Evolutionary conservation across 2,329 filamentous ascomycete species (phyloP).

Genomic region (Cylindrodendrum hubeiense): DNA sequence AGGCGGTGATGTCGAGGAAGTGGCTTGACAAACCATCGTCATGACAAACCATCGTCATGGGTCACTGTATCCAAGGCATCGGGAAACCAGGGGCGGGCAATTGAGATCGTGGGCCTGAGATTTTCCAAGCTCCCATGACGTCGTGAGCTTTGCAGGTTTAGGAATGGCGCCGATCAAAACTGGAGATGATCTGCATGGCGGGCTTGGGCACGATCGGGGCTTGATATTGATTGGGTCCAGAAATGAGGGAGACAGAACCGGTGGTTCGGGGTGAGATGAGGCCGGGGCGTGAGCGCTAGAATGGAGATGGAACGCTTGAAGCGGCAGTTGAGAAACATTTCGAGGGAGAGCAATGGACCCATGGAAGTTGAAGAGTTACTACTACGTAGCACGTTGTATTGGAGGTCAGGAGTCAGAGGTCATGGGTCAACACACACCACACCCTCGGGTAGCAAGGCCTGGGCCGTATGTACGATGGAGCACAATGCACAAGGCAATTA

Average conservation of each 20-base stretch:
- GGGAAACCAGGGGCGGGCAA: slow-evolving; percentile 34
- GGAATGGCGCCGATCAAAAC: slow-evolving; percentile 48
- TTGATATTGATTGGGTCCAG: slow-evolving; percentile 35
- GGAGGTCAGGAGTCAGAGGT: background rate
- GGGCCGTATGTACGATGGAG: background rate
- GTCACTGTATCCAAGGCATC: slow-evolving; percentile 17
- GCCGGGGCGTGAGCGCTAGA: slow-evolving; percentile 20
- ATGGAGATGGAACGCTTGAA: slow-evolving; percentile 24
- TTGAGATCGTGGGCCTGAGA: slow-evolving; percentile 38
- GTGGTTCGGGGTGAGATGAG: slow-evolving; percentile 29
- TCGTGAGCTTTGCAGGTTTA: slow-evolving; percentile 37
- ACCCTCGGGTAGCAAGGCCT: background rate
- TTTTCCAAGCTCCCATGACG: slow-evolving; percentile 35
- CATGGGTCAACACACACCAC: background rate
- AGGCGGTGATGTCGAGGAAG: too few relatives aligned
- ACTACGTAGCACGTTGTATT: background rate
- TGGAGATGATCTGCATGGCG: slow-evolving; percentile 48
- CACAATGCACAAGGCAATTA: background rate
- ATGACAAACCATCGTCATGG: slow-evolving; percentile 15
- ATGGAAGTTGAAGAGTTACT: background rate
- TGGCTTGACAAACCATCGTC: too few relatives aligned
- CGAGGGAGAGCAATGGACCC: background rate
- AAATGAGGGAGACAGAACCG: slow-evolving; percentile 25
- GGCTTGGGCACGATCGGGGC: slow-evolving; percentile 34
- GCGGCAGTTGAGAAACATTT: slow-evolving; percentile 18